Evolutionary conservation across 2,329 filamentous ascomycete species (phyloP).

Genomic region (Calonectria pseudoreteaudii): DNA sequence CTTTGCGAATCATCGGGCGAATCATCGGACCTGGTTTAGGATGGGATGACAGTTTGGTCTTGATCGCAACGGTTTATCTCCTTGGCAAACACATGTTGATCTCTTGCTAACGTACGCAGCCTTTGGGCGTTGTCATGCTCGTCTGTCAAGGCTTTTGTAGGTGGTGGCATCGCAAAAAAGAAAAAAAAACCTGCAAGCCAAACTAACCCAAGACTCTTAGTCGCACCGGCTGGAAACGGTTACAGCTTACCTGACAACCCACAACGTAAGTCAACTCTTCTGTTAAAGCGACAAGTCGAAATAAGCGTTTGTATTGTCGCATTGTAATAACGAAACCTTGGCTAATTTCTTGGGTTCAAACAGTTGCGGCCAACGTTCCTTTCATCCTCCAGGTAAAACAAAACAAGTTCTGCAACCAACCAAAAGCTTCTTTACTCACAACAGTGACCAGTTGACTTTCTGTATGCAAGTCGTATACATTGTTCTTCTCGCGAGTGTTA

Average conservation of each 20-base stretch:
- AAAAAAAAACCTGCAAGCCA: not conserved
- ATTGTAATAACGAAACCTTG: not conserved
- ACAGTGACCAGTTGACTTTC: constrained; percentile 35
- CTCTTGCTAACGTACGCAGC: constrained; percentile 32
- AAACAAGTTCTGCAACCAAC: not conserved
- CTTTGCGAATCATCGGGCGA: constrained; percentile 43
- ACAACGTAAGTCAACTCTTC: constrained; percentile 32
- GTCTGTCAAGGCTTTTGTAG: constrained; percentile 43
- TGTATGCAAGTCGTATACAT: constrained; percentile 43
- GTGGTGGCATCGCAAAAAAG: not conserved
- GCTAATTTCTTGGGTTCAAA: not conserved
- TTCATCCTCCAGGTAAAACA: constrained; percentile 41
- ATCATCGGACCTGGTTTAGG: constrained; percentile 48
- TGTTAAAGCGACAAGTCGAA: not conserved
- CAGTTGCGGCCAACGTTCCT: constrained; percentile 38
- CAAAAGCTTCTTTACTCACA: not conserved
- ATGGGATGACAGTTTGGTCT: constrained; percentile 47
- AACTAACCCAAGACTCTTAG: constrained; percentile 16
- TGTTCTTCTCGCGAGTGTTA: constrained; percentile 39
- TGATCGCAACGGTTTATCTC: constrained; percentile 40
- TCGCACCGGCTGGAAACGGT: constrained; percentile 42
- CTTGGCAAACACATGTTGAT: too few species aligned
- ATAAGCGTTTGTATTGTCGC: too few species aligned
- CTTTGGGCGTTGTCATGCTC: constrained; percentile 42
- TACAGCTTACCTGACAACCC: constrained; percentile 31